Base-by-base conservation (phyloP, 192 early-diverging fungal genomes). In the Backusella tuberculispora region DNA sequence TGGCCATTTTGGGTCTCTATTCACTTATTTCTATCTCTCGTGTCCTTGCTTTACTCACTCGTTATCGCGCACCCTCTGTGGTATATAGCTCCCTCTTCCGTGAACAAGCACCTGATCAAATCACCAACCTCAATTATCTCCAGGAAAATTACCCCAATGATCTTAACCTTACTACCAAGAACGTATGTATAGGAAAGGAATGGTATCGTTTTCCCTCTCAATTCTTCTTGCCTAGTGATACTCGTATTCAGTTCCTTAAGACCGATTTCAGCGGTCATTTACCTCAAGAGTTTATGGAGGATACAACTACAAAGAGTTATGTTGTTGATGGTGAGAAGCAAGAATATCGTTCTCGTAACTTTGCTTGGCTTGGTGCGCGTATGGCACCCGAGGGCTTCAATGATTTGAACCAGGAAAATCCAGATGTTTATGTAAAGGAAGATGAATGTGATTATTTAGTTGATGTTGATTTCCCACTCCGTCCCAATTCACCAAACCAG, bases 171-270 rank as follows among this genome's bases (percentile, higher is more conserved):
- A 81, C 60, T 38, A 74, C 74, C 48, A 71, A 78, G 63, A 72
- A 71, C 26, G 83, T 98, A 26, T 99, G 98, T 80, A 85, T 98
- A 69, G 97, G 94, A 43, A 94, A 91, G 71, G 98, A 96, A 72
- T 99, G 98, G 98, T 91, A 99, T 79, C 76, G 95, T 38, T 99
- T 96, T 79, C 96, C 96, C 6, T 90, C 90, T 12, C 94, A 96
- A 72, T 99, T 93, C 83, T 95, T 95, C 79, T 76, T 98, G 9
- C 98, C 97, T 6, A 80, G 84, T 26, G 87, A 84, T 38, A 83
- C 92, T 63, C 82, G 89, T 4, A 71, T 99, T 29, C 81, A 88
- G 65, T 93, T 96, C 74, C 73, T 97, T 42, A 73, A 85, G 76
- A 86, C 87, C 68, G 80, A 85, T 12, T 97, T 96, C 78, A 77